Conservation (phyloP, 352 stramenopile genomes). For the Globisporangium canariense region DNA sequence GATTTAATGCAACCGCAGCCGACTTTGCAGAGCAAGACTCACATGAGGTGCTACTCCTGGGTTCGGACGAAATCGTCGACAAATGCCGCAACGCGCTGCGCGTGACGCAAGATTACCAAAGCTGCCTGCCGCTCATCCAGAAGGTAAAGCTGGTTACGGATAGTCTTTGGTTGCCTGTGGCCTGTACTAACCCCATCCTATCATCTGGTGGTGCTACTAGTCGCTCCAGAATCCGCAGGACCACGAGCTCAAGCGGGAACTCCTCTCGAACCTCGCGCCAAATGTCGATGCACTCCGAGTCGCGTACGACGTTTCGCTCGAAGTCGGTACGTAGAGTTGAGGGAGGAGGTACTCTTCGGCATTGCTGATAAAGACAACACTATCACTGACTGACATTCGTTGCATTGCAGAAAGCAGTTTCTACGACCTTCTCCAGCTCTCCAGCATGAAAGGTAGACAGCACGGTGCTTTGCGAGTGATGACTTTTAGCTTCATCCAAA, state of each 20-base stretch:
- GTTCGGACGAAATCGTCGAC: constrained; percentile 35
- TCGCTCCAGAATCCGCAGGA: constrained; percentile 35
- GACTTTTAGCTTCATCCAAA: background rate
- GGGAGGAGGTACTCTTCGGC: too few species aligned
- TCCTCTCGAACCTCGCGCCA: constrained; percentile 31
- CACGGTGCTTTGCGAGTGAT: background rate
- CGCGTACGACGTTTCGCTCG: constrained; percentile 39
- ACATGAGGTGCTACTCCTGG: constrained; percentile 32
- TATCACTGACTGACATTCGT: background rate
- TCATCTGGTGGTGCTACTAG: constrained; percentile 13
- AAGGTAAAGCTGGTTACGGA: constrained; percentile 23
- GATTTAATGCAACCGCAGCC: background rate
- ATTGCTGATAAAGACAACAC: background rate
- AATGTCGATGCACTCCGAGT: constrained; percentile 38
- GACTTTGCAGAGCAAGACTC: constrained; percentile 34
- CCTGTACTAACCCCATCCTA: background rate
- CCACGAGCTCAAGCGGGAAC: constrained; percentile 30
- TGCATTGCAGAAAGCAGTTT: constrained; percentile 33
- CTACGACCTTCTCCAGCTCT: constrained; percentile 42
- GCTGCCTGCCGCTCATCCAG: constrained; percentile 47
- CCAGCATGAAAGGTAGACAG: constrained; percentile 40
- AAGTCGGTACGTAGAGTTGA: constrained; percentile 29
- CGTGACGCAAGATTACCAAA: constrained; percentile 39
- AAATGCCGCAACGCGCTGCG: constrained; percentile 29
- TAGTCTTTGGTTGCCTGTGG: background rate